Percentiles rank a stretch among this genome's conserved stretches.
These are phyloP conservation scores for Polygonum aviculare DNA, from an alignment of 148 eudicot species.

Conservation along the genomic window DNA sequence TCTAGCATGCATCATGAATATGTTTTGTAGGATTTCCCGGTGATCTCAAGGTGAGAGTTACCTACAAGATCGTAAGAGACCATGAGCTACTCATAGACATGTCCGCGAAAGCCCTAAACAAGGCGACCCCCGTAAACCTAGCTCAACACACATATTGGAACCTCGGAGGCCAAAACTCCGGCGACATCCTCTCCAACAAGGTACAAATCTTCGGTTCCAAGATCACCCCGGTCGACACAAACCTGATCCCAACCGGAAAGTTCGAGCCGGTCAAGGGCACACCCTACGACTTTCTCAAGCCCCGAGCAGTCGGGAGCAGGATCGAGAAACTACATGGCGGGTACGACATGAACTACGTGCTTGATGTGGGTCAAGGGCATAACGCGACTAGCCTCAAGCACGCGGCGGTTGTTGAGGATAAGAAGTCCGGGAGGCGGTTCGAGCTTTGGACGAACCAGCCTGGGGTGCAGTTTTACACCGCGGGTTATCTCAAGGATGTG, in stretches of 20 bases:
- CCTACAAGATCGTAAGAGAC: conserved; percentile 27
- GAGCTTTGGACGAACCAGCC: conserved; percentile 48
- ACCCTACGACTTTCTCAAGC: conserved; percentile 57
- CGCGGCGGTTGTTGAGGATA: conserved; percentile 35
- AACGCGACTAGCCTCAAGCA: conserved; percentile 19
- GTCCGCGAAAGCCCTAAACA: conserved; percentile 56
- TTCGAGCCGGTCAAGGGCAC: conserved; percentile 49
- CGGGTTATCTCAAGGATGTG: conserved; percentile 26
- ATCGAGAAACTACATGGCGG: conserved; percentile 37
- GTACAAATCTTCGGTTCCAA: conserved; percentile 56
- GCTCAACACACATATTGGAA: conserved; percentile 91
- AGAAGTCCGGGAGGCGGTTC: conserved; percentile 51
- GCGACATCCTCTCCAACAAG: conserved; percentile 46
- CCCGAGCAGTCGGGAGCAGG: conserved; percentile 35
- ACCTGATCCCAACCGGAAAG: conserved; percentile 77
- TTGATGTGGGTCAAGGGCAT: conserved; percentile 18
- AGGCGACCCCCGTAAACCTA: conserved; percentile 78
- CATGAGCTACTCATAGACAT: conserved; percentile 32
- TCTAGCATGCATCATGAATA: neutral
- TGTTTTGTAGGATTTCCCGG: conserved; percentile 61
- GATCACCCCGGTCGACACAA: conserved; percentile 45
- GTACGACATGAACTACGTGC: conserved; percentile 66
- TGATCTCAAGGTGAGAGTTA: conserved; percentile 35
- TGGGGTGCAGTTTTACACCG: conserved; percentile 74
- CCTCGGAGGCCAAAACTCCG: conserved; percentile 61